Conservation (phyloP, 2,329 filamentous ascomycete genomes). For the Allantophomopsis lycopodina region DNA sequence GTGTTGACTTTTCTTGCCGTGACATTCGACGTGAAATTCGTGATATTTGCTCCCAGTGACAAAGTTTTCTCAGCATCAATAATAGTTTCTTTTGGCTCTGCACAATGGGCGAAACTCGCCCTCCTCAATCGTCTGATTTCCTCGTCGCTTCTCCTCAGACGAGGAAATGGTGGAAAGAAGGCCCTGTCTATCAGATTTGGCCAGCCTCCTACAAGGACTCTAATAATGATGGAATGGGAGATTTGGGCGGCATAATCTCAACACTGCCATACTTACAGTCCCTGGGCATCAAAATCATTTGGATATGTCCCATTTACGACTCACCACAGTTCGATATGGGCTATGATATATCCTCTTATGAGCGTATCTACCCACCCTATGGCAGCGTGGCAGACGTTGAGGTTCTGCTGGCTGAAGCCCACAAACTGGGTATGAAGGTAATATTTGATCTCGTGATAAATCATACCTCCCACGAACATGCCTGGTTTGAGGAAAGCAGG, state of each 20-base stretch:
- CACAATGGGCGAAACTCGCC: background rate
- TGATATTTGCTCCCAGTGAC: background rate
- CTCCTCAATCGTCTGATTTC: background rate
- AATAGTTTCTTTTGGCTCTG: background rate
- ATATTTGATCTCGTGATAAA: slow-evolving; percentile 69
- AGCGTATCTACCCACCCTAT: slow-evolving; percentile 49
- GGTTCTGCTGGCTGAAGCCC: slow-evolving; percentile 41
- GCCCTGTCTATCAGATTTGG: slow-evolving; percentile 43
- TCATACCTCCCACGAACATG: slow-evolving; percentile 59
- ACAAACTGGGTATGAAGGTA: slow-evolving; percentile 51
- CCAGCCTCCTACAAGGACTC: slow-evolving; percentile 42
- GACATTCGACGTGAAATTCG: too few species aligned
- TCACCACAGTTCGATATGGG: slow-evolving; percentile 56
- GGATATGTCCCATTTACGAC: slow-evolving; percentile 53
- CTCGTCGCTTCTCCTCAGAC: background rate
- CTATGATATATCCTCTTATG: slow-evolving; percentile 57
- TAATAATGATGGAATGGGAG: slow-evolving; percentile 44
- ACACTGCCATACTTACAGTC: slow-evolving; percentile 46
- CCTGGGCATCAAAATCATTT: slow-evolving; percentile 49
- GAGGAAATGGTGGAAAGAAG: slow-evolving; percentile 39
- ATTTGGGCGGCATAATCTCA: slow-evolving; percentile 45
- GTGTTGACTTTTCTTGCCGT: too few species aligned
- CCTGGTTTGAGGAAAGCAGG: slow-evolving; percentile 45
- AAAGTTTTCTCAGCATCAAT: background rate
- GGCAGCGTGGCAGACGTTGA: slow-evolving; percentile 56